These are phyloP conservation scores for Cordyceps fumosorosea DNA, from an alignment of 2,329 filamentous ascomycete genomes.

Conservation along the genomic window DNA sequence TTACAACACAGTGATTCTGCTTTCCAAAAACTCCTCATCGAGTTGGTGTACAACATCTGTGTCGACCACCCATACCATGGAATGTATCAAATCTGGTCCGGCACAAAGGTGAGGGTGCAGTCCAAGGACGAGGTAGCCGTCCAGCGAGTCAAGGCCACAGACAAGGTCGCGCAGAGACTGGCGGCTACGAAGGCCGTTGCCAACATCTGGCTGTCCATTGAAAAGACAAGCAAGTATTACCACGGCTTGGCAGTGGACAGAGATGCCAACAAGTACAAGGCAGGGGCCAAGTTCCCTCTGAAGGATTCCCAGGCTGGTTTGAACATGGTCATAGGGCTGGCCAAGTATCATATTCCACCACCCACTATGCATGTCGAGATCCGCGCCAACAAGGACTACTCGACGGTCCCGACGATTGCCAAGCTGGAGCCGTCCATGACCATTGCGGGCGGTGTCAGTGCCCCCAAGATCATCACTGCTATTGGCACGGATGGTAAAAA, in stretches of 20 bases:
- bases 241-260: constrained; percentile 58
- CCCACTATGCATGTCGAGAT: constrained; percentile 83
- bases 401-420: constrained; percentile 63
- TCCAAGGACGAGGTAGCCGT: constrained; percentile 67
- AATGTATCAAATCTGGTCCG: constrained; percentile 93
- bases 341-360: constrained; percentile 68
- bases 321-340: constrained; percentile 56
- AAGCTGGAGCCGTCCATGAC: constrained; percentile 69
- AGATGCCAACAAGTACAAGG: constrained; percentile 59
- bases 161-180: constrained; percentile 58
- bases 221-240: constrained; percentile 64
- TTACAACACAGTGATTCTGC: constrained; percentile 62
- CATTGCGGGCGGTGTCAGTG: constrained; percentile 84
- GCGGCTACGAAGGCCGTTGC: constrained; percentile 43
- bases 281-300: constrained; percentile 56
- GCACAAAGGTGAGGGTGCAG: constrained; percentile 61
- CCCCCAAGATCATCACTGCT: constrained; percentile 86
- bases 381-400: constrained; percentile 67
- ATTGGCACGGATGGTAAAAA: constrained; percentile 68
- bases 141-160: constrained; percentile 68
- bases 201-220: constrained; percentile 63
- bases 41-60: constrained; percentile 76
- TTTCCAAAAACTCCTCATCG: constrained; percentile 72
- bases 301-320: constrained; percentile 58
- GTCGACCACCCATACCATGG: constrained; percentile 91